Evolutionary conservation across 2,329 filamentous ascomycete genomes (phyloP).

Genomic region (Ceratocystis diversiconidia): DNA sequence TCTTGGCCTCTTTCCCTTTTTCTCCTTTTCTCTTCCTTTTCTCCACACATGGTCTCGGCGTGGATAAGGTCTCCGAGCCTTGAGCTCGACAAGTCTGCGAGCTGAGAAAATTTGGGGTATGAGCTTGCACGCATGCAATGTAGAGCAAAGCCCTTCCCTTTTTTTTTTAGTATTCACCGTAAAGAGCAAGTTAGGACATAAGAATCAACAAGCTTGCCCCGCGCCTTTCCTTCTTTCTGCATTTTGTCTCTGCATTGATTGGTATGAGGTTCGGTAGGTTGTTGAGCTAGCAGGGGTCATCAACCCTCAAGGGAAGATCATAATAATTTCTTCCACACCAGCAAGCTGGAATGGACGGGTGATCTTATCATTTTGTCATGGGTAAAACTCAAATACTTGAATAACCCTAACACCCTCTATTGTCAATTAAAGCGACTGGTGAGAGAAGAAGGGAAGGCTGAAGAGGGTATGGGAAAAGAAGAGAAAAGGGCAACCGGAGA

Average conservation of each 20-base stretch:
- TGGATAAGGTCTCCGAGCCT: neutral
- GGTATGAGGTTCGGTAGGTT: neutral
- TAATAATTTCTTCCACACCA: neutral
- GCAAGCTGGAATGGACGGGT: neutral
- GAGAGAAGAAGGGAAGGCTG: neutral
- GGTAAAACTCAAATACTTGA: slow-evolving; percentile 5
- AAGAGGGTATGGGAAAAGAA: neutral
- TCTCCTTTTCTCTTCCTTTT: too few species aligned
- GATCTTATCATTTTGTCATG: neutral
- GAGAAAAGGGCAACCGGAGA: neutral
- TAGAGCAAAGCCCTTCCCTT: neutral
- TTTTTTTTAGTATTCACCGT: too few species aligned
- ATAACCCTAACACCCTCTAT: neutral
- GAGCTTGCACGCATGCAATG: neutral
- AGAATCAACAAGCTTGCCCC: neutral
- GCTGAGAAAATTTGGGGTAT: neutral
- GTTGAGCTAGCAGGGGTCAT: neutral
- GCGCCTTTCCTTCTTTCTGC: neutral
- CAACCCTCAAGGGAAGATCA: neutral
- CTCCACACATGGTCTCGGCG: neutral
- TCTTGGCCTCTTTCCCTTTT: neutral
- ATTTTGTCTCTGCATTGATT: neutral
- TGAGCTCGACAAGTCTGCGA: neutral
- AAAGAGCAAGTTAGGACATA: neutral
- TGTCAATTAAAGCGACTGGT: neutral